These are phyloP conservation scores for Backusella tarrabulga DNA, from an alignment of 192 early-diverging fungal genomes.

Conservation along the genomic window DNA sequence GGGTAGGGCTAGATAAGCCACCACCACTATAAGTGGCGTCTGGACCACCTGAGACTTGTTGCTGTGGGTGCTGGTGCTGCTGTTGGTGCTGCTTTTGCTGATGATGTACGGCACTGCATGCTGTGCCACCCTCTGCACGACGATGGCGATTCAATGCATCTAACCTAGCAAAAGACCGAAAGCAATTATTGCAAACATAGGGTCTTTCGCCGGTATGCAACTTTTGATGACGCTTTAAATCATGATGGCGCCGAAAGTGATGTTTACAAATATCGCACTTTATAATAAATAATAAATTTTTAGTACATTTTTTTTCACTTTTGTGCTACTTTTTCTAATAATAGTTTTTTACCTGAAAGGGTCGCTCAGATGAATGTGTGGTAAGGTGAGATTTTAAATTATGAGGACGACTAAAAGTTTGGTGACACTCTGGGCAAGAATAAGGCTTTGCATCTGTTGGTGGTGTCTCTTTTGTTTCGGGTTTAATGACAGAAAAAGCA, in stretches of 20 bases:
- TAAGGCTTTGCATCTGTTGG: constrained; percentile 18
- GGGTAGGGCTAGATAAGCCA: not conserved
- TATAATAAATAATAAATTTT: constrained; percentile 12
- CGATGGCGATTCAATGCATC: constrained; percentile 79
- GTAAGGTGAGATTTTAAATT: constrained; percentile 37
- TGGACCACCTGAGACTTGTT: constrained; percentile 6
- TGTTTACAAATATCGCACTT: constrained; percentile 33
- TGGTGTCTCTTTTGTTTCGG: constrained; percentile 3
- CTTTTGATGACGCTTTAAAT: constrained; percentile 85
- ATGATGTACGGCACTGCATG: constrained; percentile 23
- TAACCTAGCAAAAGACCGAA: constrained; percentile 75
- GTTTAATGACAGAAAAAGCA: constrained; percentile 6
- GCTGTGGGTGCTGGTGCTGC: constrained; percentile 1
- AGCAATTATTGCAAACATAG: constrained; percentile 68
- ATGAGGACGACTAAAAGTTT: constrained; percentile 26
- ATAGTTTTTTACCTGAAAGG: constrained; percentile 23
- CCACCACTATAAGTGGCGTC: constrained; percentile 9
- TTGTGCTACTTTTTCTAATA: not conserved
- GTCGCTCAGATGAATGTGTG: constrained; percentile 30
- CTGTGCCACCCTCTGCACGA: constrained; percentile 41
- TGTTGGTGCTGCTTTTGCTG: constrained; percentile 12
- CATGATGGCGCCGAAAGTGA: constrained; percentile 70
- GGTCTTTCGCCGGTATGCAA: constrained; percentile 78
- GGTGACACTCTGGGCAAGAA: constrained; percentile 25
- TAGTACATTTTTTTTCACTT: not conserved